phyloP scores from a whole-genome alignment of 2,329 filamentous ascomycete genomes.

The Colletotrichum karsti region DNA sequence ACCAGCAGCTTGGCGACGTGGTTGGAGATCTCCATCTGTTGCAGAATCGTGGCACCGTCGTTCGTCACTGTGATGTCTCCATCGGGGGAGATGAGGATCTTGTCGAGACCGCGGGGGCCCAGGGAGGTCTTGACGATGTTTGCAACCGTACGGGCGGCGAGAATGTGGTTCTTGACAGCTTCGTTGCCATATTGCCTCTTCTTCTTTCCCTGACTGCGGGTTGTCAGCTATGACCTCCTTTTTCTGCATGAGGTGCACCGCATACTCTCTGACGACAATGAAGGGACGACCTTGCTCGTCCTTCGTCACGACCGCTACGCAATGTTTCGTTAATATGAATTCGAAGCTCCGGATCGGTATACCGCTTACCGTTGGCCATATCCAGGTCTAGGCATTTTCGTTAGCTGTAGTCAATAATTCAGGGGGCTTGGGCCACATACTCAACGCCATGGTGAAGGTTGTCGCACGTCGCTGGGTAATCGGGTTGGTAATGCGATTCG shows the following conservation, averaged over 20 bases:
- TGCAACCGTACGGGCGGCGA: constrained; percentile 93
- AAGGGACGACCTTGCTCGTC: constrained; percentile 98
- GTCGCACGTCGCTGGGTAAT: constrained; percentile 19
- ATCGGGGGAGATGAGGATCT: constrained; percentile 98
- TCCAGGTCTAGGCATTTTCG: constrained; percentile 72
- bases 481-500: constrained; percentile 18
- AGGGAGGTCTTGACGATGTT: constrained; percentile 98
- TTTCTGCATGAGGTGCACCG: constrained; percentile 34
- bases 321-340: constrained; percentile 27
- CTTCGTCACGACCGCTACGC: constrained; percentile 79
- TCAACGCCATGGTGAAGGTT: constrained; percentile 34
- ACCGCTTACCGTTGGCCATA: constrained; percentile 77
- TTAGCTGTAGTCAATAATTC: constrained; percentile 38
- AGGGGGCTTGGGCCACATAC: constrained; percentile 26
- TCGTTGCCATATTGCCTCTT: constrained; percentile 96
- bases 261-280: constrained; percentile 97
- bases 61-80: constrained; percentile 99
- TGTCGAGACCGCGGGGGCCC: constrained; percentile 94
- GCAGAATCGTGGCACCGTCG: constrained; percentile 96
- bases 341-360: constrained; percentile 26
- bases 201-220: constrained; percentile 89
- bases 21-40: constrained; percentile 99
- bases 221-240: constrained; percentile 29
- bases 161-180: constrained; percentile 97
- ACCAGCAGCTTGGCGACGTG: constrained; percentile 97